Conservation (phyloP, 805 yeast genomes). For the Isabelozyma gotoi region DNA sequence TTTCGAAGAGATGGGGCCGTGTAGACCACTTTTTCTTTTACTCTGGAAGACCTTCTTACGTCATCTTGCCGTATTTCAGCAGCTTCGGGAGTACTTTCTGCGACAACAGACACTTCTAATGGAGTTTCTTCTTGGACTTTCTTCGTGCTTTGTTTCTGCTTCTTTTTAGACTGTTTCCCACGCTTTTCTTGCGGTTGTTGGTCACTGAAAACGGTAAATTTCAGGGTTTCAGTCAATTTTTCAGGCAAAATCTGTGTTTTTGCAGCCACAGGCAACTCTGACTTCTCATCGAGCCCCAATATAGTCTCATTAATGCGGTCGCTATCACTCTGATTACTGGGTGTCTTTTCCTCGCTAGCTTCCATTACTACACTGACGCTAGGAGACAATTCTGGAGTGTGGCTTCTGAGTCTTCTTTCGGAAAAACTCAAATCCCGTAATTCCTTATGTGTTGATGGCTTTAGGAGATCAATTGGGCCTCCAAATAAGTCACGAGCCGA, state of each 20-base stretch:
- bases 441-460: not conserved
- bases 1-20: constrained; percentile 64
- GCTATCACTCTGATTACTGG: no score
- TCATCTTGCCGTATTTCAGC: constrained; percentile 13
- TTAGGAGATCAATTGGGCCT: not conserved
- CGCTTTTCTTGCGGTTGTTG: not conserved
- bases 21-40: constrained; percentile 61
- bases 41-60: constrained; percentile 44
- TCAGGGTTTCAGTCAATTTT: not conserved
- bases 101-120: no score
- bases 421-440: not conserved
- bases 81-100: constrained; percentile 3
- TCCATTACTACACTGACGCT: not conserved
- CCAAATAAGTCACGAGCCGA: not conserved
- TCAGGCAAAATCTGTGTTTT: not conserved
- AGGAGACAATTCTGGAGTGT: not conserved
- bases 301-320: not conserved
- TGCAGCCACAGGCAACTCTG: not conserved
- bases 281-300: not conserved
- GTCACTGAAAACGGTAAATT: not conserved
- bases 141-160: not conserved
- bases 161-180: not conserved
- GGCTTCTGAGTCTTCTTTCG: not conserved
- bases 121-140: no score
- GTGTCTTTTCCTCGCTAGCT: not conserved